A percentile compares a stretch with the other conserved stretches of the same genome.
phyloP scores from a whole-genome alignment of 2,329 filamentous ascomycete genomes.

The Colletotrichum horii region DNA sequence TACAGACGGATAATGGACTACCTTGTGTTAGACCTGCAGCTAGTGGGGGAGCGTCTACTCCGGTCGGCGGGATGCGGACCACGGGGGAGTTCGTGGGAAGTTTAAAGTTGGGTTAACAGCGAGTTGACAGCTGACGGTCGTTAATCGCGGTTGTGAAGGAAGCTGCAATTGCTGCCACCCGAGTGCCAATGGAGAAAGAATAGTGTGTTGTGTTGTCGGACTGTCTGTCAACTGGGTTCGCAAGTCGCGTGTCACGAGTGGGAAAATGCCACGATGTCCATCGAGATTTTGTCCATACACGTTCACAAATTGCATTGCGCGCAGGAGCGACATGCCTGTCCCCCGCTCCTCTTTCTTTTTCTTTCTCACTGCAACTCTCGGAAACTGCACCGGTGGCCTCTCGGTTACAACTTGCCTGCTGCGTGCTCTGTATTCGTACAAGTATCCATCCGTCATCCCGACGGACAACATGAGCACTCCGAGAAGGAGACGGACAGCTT shows the following conservation, averaged over 20 bases:
- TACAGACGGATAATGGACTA: neutral
- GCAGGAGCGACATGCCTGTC: neutral
- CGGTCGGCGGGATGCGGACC: conserved; percentile 12
- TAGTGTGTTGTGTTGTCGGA: neutral
- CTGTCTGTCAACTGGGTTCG: neutral
- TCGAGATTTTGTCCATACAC: neutral
- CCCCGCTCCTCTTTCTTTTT: neutral
- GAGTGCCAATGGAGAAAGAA: neutral
- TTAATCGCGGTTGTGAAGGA: neutral
- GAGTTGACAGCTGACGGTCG: neutral
- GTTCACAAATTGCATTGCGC: neutral
- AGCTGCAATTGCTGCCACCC: neutral
- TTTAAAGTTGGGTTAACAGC: neutral
- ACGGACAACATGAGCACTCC: neutral
- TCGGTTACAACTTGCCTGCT: neutral
- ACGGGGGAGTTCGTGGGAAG: neutral
- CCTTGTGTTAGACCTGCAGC: conserved; percentile 7
- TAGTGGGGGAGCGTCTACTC: conserved; percentile 12
- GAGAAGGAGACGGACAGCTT: neutral
- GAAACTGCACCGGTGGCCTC: neutral
- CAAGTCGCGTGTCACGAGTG: conserved; percentile 6
- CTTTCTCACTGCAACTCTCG: neutral
- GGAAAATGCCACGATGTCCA: conserved; percentile 5
- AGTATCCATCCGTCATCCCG: neutral
- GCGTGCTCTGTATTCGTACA: too few relatives aligned